phyloP scores from a whole-genome alignment of 2,329 filamentous ascomycete genomes.

The Chalaropsis ovoidea region DNA sequence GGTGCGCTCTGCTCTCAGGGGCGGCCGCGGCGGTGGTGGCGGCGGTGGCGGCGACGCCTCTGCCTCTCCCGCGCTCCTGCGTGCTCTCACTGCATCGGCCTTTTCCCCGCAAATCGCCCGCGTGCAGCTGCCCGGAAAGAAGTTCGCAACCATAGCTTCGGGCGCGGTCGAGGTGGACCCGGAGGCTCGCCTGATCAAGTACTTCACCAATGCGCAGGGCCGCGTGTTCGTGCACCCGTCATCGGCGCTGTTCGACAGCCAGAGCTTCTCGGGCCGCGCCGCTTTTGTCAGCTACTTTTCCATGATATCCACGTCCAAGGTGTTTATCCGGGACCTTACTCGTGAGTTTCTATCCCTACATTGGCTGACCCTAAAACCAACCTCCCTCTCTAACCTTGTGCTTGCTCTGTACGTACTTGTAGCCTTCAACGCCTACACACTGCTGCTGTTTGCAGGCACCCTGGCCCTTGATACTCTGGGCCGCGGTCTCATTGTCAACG shows the following conservation, averaged over 20 bases:
- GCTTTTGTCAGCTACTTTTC: constrained; percentile 82
- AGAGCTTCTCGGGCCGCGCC: constrained; percentile 63
- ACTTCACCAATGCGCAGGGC: constrained; percentile 75
- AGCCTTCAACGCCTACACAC: constrained; percentile 80
- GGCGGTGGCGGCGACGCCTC: constrained; percentile 29
- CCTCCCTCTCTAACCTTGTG: constrained; percentile 9
- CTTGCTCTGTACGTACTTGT: background rate
- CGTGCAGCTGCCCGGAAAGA: constrained; percentile 91
- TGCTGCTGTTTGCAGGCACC: constrained; percentile 77
- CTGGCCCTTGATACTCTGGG: constrained; percentile 82
- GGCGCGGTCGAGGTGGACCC: constrained; percentile 90
- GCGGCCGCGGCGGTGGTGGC: constrained; percentile 27
- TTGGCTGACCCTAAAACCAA: background rate
- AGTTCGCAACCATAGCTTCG: constrained; percentile 76
- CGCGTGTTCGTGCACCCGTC: constrained; percentile 88
- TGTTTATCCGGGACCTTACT: constrained; percentile 83
- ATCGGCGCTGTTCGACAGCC: constrained; percentile 74
- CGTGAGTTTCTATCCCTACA: constrained; percentile 46
- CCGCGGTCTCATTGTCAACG: constrained; percentile 78
- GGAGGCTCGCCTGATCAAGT: constrained; percentile 84
- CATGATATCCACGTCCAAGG: constrained; percentile 83
- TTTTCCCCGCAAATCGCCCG: constrained; percentile 81
- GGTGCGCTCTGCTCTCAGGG: constrained; percentile 30
- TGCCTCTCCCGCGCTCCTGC: constrained; percentile 43
- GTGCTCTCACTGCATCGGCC: constrained; percentile 60